phyloP scores from a whole-genome alignment of 805 yeast species.

The Naumovozyma dairenensis region DNA sequence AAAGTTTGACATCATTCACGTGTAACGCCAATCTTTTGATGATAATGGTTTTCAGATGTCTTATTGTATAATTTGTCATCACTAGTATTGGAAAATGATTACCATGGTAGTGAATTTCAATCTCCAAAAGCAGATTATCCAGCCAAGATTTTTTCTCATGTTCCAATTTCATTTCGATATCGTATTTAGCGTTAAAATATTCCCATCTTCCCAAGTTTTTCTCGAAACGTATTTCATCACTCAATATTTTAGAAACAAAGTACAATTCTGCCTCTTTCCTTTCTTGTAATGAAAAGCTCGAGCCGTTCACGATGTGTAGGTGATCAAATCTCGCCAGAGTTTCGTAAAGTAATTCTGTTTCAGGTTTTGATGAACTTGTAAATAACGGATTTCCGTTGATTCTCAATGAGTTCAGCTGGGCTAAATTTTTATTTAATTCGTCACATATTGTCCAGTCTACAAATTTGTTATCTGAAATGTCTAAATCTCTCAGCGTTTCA shows the following conservation, averaged over 20 bases:
- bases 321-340: constrained; percentile 39
- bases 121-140: constrained; percentile 6
- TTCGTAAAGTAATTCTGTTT: constrained; percentile 24
- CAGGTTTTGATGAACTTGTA: background rate
- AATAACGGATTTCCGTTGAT: constrained; percentile 46
- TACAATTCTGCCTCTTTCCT: constrained; percentile 59
- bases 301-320: constrained; percentile 48
- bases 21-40: constrained; percentile 3
- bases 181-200: constrained; percentile 32
- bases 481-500: constrained; percentile 28
- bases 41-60: constrained; percentile 19
- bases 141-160: constrained; percentile 8
- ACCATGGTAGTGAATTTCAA: constrained; percentile 6
- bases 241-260: constrained; percentile 42
- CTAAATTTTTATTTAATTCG: constrained; percentile 29
- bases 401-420: constrained; percentile 37
- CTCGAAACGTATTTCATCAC: constrained; percentile 21
- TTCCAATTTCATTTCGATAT: constrained; percentile 4
- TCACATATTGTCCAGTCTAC: constrained; percentile 42
- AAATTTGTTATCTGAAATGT: constrained; percentile 44
- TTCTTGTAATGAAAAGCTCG: constrained; percentile 36
- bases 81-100: constrained; percentile 3
- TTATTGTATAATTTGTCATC: constrained; percentile 12
- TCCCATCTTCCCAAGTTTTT: constrained; percentile 32
- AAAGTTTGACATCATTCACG: constrained; percentile 7